Conservation (phyloP, 768 basidiomycete genomes). For the Lactarius deliciosus region DNA sequence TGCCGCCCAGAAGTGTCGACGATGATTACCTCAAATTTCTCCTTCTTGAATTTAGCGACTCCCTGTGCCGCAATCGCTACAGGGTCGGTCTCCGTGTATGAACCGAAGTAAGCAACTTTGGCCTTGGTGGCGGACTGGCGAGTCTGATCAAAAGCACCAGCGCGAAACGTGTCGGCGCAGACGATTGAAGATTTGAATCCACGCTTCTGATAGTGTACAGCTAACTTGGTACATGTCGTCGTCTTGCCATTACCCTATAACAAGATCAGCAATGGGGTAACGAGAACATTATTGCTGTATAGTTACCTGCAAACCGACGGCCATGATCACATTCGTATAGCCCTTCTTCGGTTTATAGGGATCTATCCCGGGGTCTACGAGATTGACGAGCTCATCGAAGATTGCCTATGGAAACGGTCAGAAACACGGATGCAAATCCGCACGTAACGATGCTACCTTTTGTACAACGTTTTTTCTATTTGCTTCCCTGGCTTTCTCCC, state of each 20-base stretch:
- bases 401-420: constrained; percentile 60
- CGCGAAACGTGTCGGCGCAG: constrained; percentile 99
- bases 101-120: constrained; percentile 98
- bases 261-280: constrained; percentile 12
- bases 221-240: constrained; percentile 98
- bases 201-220: constrained; percentile 94
- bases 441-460: constrained; percentile 54
- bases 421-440: neutral
- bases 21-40: constrained; percentile 97
- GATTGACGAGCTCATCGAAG: constrained; percentile 91
- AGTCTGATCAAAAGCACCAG: constrained; percentile 98
- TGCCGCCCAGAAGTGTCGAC: constrained; percentile 98
- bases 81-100: constrained; percentile 98
- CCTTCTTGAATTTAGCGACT: constrained; percentile 96
- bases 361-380: constrained; percentile 95
- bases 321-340: constrained; percentile 93
- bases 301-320: constrained; percentile 86
- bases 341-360: constrained; percentile 97
- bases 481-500: constrained; percentile 73
- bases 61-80: constrained; percentile 93
- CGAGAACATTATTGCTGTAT: constrained; percentile 27
- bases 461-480: constrained; percentile 89
- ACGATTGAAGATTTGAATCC: constrained; percentile 97
- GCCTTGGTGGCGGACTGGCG: constrained; percentile 98
- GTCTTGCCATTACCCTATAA: constrained; percentile 95